Evolutionary conservation across 805 yeast genomes (phyloP).

Genomic region (Naumovozyma baii): DNA sequence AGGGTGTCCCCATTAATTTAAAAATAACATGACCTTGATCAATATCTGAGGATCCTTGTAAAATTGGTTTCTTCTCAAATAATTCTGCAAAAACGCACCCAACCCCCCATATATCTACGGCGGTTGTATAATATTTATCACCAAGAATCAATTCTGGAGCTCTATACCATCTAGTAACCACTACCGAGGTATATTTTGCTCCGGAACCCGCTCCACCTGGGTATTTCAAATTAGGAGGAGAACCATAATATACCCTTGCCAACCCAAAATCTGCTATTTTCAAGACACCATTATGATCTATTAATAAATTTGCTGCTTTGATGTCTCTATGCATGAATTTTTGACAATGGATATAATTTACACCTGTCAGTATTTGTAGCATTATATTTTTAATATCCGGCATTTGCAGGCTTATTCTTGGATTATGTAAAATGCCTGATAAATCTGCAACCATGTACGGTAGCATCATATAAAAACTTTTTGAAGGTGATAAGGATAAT

Average conservation of each 20-base stretch:
- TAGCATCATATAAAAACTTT: conserved; percentile 69
- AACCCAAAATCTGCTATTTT: conserved; percentile 95
- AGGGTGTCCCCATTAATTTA: conserved; percentile 73
- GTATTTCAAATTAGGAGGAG: conserved; percentile 40
- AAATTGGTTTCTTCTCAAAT: conserved; percentile 68
- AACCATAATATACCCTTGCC: conserved; percentile 66
- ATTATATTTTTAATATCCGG: conserved; percentile 76
- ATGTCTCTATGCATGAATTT: conserved; percentile 77
- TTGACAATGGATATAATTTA: conserved; percentile 59
- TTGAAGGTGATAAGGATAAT: not conserved
- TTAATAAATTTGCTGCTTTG: conserved; percentile 88
- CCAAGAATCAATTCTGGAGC: conserved; percentile 91
- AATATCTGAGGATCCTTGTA: conserved; percentile 76
- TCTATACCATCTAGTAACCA: conserved; percentile 95
- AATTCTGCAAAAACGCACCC: conserved; percentile 95
- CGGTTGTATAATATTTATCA: conserved; percentile 78
- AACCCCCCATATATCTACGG: conserved; percentile 95
- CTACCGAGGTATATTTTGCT: conserved; percentile 50
- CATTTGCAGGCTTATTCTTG: conserved; percentile 47
- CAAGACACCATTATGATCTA: conserved; percentile 65
- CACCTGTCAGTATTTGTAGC: conserved; percentile 68
- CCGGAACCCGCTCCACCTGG: conserved; percentile 38
- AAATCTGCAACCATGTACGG: conserved; percentile 91
- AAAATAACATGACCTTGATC: conserved; percentile 84
- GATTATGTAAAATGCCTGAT: conserved; percentile 81